Conservation (phyloP, 176 grass and related monocot species). For the Raddia distichophylla region DNA sequence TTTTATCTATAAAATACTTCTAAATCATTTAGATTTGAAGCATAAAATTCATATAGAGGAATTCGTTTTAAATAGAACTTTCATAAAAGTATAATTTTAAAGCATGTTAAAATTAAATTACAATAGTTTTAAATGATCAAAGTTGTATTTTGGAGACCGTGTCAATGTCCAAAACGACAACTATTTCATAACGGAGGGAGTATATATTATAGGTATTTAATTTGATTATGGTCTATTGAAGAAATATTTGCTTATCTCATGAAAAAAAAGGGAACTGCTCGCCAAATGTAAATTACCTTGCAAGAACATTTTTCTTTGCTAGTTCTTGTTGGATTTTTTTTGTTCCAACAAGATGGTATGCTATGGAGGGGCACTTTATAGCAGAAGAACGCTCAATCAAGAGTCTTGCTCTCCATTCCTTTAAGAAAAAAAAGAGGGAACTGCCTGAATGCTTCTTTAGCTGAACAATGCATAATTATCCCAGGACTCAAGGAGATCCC, state of each 20-base stretch:
- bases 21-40: no score
- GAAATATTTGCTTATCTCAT: background rate
- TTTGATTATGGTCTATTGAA: background rate
- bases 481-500: background rate
- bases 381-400: slow-evolving; percentile 60
- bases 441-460: background rate
- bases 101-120: no score
- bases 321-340: slow-evolving; percentile 70
- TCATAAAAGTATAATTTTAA: no score
- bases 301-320: slow-evolving; percentile 57
- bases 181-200: no score
- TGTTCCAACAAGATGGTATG: slow-evolving; percentile 70
- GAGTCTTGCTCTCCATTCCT: slow-evolving; percentile 69
- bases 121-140: no score
- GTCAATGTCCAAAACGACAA: no score
- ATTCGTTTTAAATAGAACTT: no score
- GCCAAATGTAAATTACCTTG: slow-evolving; percentile 46
- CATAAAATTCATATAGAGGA: no score
- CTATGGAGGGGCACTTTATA: slow-evolving; percentile 70
- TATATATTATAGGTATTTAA: no score
- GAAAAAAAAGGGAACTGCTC: background rate
- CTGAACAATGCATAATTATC: background rate
- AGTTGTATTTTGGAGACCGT: no score
- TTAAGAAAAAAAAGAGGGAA: background rate
- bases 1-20: no score